Base-by-base conservation (phyloP, 495 filamentous ascomycete species). In the Hypoxylon perforatum region DNA sequence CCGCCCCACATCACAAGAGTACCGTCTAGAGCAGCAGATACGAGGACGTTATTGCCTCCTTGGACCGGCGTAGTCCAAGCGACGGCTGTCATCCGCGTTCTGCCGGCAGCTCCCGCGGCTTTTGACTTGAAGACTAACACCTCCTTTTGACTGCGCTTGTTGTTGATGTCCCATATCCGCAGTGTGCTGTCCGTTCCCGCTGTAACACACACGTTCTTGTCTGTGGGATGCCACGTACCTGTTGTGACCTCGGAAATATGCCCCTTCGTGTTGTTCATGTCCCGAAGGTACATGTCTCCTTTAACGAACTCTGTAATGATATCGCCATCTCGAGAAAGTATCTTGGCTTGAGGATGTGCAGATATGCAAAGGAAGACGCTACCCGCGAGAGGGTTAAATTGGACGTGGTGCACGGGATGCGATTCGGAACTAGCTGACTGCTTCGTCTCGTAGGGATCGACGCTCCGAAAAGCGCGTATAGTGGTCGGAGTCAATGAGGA, bases 251-350 rank as follows among this genome's bases (percentile, higher is more conserved):
- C 95, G 1, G 93, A 91, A 38, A 97, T 86, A 73, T 99, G 95
- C 0, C 95, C 95, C 72, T 97, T 98, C 0, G 95, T 99, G 73
- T 97, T 92, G 74, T 97, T 84, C 86, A 97, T 92, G 72, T 99
- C 96, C 38, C 95, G 86, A 57, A 99, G 78, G 73, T 99, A 99
- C 94, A 97, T 97, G 72, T 99, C 95, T 18, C 95, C 95, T 78
- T 99, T 99, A 54, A 90, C 88, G 65, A 96, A 97, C 75, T 97
- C 93, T 1, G 89, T 88, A 11, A 93, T 57, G 9, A 89, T 83
- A 38, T 93, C 92, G 7, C 95, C 95, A 80, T 99, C 94, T 64
- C 95, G 88, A 70, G 85, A 90, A 70, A 97, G 82, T 42, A 99
- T 88, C 75, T 92, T 92, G 2, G 94, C 92, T 73, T 99, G 96